Evolutionary conservation across 441 rosid genomes (phyloP), one percentile per base, ranked within the genome.

Genomic region (Arabidopsis lyrata): DNA sequence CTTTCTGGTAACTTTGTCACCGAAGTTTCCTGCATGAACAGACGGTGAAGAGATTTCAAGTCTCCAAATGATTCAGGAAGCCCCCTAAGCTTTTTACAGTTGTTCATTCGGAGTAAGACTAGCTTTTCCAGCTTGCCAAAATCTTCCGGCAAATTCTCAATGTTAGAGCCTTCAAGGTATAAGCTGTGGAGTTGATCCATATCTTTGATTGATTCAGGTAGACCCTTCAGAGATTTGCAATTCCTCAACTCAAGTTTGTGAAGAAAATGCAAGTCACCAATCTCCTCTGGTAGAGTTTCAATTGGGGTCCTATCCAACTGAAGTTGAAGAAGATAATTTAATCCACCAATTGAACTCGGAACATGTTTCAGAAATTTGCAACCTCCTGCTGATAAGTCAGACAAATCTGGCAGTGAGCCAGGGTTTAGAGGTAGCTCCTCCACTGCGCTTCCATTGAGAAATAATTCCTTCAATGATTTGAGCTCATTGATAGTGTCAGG

Each of bases 11-110:
- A 50, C 75, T 81, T 76, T 35, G 57, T 32, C 22, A 89, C 78
- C 7, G 58, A 79, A 5, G 94, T 84, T 47, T 57, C 82, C 66
- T 83, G 67, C 88, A 87, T 89, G 52, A 52, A 27, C 53, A 91
- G 58, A 47, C 0, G 72, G 47, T 65, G 74, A 74, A 91, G 82
- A n/a, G 87, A 81, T 62, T 78, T 87, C 83, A 87, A 75, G n/a
- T 82, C 41, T 18, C 85, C 87, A 41, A 85, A 80, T 38, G 91
- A 84, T 16, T 77, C 53, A 1, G 95, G 97, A 76, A 91, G 90
- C 69, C 63, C 82, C 35, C 60, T 65, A 18, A 88, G 88, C 65
- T 3, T 64, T 75, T 38, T 60, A 2, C 90, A 88, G 9, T 78
- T 1, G 58, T 66, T 73, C 78, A 88, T 63, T 32, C 54, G 76